These are phyloP conservation scores for Gnetum montanum DNA, from an alignment of 75 land plant species.

Conservation along the genomic window DNA sequence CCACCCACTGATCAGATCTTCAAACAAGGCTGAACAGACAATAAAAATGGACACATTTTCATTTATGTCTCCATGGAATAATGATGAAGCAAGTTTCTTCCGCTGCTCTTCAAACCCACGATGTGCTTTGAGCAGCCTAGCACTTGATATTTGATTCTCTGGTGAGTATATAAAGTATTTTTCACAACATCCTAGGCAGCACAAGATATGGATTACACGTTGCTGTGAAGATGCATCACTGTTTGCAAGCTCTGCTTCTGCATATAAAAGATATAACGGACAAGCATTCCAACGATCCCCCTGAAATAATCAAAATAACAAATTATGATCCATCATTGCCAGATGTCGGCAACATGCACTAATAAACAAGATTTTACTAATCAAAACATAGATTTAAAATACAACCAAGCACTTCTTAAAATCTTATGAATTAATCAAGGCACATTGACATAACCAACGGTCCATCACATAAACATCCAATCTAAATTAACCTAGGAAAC, in stretches of 20 bases:
- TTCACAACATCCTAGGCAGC: constrained; percentile 54
- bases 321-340: no score
- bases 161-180: constrained; percentile 36
- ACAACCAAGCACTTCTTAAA: no score
- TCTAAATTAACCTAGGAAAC: no score
- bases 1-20: constrained; percentile 58
- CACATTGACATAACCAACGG: no score
- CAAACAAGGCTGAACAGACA: constrained; percentile 73
- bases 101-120: constrained; percentile 77
- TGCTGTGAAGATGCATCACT: constrained; percentile 2
- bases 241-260: constrained; percentile 59
- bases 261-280: constrained; percentile 70
- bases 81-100: constrained; percentile 26
- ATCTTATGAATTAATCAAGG: no score
- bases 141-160: constrained; percentile 27
- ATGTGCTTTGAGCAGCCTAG: constrained; percentile 64
- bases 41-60: constrained; percentile 55
- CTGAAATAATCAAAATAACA: constrained; percentile 25
- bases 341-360: no score
- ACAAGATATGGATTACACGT: constrained; percentile 67
- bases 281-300: constrained; percentile 47
- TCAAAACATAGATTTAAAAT: no score
- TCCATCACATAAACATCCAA: no score
- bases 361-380: no score
- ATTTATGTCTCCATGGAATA: constrained; percentile 45